Base-by-base conservation (phyloP, 2,329 filamentous ascomycete genomes). In the Aureobasidium subglaciale region DNA sequence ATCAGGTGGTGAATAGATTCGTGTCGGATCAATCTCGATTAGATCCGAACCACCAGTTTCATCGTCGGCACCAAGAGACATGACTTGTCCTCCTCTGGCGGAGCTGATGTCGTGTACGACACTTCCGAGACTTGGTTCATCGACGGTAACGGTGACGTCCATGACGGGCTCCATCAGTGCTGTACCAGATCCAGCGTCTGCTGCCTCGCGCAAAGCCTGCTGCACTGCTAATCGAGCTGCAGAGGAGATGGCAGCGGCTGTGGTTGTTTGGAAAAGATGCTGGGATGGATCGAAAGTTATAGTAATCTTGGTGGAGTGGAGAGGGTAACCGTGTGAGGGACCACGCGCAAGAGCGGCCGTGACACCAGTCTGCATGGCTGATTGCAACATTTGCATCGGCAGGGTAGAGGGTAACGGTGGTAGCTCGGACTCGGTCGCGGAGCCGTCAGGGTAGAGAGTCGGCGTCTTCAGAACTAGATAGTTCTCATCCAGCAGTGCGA, bases 81-180 rank as follows among this genome's bases (percentile, higher is more conserved):
- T 67, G 9, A 95, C 81, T 54, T 88, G 82, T 0, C 87, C 84
- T 52, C 87, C 89, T 0, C 88, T 80, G 0, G 84, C 81, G 2
- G 87, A 84, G 2, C 84, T 85, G 34, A 95, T 81, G 65, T 93
- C 86, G 62, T 95, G 89, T 30, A 95, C 85, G 9, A 99, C 88
- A 4, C 81, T 81, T 4, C 91, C 90, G 1, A 96, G 84, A 6
- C 82, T 85, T 5, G 80, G 78, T 70, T 96, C 92, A 50, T 93
- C 88, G 48, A 93, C 90, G 61, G 83, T 85, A 65, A 99, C 95
- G 52, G 86, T 84, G 5, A 88, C 89, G 58, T 85, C 84, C 90
- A 97, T 96, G 55, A 99, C 88, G 1, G 93, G 93, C 67, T 99
- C 93, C 73, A 97, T 86, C 35, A 99, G 75, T 1, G 80, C 79